phyloP scores from a whole-genome alignment of 164 flowering plant species.

The Sedum album region DNA sequence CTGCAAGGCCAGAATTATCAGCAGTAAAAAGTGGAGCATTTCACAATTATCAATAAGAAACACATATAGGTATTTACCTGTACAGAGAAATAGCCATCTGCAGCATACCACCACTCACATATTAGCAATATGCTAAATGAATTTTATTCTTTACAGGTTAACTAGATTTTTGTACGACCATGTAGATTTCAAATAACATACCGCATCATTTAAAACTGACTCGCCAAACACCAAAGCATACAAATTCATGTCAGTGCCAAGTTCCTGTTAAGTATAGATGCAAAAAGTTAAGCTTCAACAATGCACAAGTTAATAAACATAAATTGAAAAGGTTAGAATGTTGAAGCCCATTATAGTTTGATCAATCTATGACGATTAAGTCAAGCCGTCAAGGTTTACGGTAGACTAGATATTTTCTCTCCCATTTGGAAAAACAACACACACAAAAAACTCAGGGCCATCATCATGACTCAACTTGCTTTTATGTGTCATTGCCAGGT shows the following conservation, averaged over 20 bases:
- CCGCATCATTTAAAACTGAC: constrained; percentile 98
- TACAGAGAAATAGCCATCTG: constrained; percentile 98
- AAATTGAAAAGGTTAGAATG: neutral
- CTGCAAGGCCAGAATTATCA: constrained; percentile 28
- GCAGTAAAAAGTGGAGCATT: neutral
- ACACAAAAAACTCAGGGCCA: neutral
- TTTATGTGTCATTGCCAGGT: neutral
- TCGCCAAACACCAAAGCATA: constrained; percentile 99
- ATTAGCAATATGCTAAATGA: neutral
- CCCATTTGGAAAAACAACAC: neutral
- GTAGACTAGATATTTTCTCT: neutral
- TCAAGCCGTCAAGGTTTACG: neutral
- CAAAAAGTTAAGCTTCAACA: neutral
- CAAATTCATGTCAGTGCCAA: constrained; percentile 87
- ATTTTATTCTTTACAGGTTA: neutral
- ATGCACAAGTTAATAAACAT: neutral
- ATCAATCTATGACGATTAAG: too few relatives aligned
- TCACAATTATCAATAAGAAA: neutral
- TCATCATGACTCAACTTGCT: neutral
- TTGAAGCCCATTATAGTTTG: too few relatives aligned
- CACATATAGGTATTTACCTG: constrained; percentile 42
- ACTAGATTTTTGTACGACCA: neutral
- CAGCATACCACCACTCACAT: constrained; percentile 15
- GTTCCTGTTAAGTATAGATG: constrained; percentile 40
- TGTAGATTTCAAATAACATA: constrained; percentile 26